Evolutionary conservation across 164 flowering plant genomes (phyloP), one percentile per base, ranked within the genome.

Genomic region (Umbellularia californica): DNA sequence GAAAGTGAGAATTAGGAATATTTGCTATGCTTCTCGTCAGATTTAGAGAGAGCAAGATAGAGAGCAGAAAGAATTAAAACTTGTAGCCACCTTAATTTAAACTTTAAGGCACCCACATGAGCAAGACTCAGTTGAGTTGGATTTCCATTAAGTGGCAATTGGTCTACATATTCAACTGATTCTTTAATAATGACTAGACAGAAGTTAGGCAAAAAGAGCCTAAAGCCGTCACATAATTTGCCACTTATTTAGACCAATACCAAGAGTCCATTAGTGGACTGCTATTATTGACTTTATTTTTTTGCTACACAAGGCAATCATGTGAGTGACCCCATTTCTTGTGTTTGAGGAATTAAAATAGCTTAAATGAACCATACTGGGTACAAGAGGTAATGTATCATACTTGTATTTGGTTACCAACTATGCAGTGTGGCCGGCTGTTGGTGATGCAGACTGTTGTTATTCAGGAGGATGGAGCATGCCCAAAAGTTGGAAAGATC

Each of bases 81-180:
- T 41, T 41, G 47, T 41, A 41, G 47, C 47, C 47, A 41, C 47
- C 47, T 6, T 41, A 41, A 41, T 41, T 41, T 17, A 20, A 55
- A 55, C 13, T 55, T 15, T 55, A 55, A 5, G n/a, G 9, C 69
- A 28, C 23, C 17, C 47, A 27, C 15, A 30, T 28, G 47, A 30
- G 11, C 19, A 17, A 5, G 69, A 67, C 28, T 4, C 28, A 64
- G 24, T 2, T 64, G 50, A 67, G 69, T 67, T 67, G 69, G 69
- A 67, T 67, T 67, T 67, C 69, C 69, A 67, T 67, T 17, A 1
- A 33, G 19, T 67, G 20, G n/a, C 50, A 67, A 67, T 25, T 67
- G 69, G 69, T 12, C 15, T 6, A 33, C 47, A 5, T 17, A 67
- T 67, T 67, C 47, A 1, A 67, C 47, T 67, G 12, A 13, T 15